Evolutionary conservation across 129 eudicot species (phyloP).

Genomic region (Helianthus tuberosus): DNA sequence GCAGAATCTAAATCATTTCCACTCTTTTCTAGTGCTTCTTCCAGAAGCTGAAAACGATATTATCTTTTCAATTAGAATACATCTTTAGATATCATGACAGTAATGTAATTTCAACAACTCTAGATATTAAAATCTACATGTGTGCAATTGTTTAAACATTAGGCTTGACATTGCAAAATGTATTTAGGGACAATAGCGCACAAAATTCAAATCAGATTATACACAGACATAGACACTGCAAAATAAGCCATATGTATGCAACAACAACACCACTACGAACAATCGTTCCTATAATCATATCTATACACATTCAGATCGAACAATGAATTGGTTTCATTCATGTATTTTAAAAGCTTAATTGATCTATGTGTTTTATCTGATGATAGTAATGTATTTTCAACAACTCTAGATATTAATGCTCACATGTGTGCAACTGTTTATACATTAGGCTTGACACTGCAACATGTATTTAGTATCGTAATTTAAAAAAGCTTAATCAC

Average conservation of each 20-base stretch:
- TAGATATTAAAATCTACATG: too few relatives aligned
- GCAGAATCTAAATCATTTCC: slow-evolving; percentile 71
- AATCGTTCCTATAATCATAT: neutral
- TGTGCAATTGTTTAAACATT: neutral
- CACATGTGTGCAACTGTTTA: too few relatives aligned
- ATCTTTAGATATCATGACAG: slow-evolving; percentile 7
- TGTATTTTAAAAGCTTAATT: neutral
- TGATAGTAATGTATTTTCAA: too few relatives aligned
- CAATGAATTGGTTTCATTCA: neutral
- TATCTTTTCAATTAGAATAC: neutral
- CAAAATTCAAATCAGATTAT: neutral
- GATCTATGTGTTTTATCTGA: neutral
- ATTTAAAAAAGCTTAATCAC: too few relatives aligned
- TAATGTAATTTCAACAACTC: neutral
- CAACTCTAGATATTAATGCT: too few relatives aligned
- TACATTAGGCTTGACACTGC: too few relatives aligned
- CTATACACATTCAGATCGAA: neutral
- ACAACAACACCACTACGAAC: slow-evolving; percentile 5
- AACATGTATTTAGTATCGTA: too few relatives aligned
- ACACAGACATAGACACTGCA: neutral
- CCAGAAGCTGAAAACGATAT: slow-evolving; percentile 55
- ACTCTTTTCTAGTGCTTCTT: slow-evolving; percentile 64
- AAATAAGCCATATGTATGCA: neutral
- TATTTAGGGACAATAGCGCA: neutral
- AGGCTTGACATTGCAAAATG: neutral